Evolutionary conservation across 2,329 filamentous ascomycete genomes (phyloP).

Genomic region (Alternaria angustiovoidea): DNA sequence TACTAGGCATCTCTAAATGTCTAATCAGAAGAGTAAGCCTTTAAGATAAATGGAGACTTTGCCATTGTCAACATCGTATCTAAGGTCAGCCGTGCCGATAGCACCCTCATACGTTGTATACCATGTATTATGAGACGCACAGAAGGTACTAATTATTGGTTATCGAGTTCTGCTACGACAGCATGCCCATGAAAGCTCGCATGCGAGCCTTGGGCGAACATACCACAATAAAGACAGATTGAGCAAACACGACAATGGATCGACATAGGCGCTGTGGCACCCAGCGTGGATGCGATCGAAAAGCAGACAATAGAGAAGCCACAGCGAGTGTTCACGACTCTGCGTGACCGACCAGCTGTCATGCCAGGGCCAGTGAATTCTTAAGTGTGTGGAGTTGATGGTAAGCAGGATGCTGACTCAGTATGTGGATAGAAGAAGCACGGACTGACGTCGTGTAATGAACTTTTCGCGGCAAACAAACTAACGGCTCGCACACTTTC

Average conservation of each 20-base stretch:
- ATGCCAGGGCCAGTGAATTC: neutral
- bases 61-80: neutral
- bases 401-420: conserved; percentile 9
- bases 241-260: neutral
- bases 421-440: conserved; percentile 5
- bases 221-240: neutral
- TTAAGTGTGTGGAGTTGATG: neutral
- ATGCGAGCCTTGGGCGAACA: neutral
- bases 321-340: neutral
- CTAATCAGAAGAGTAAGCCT: neutral
- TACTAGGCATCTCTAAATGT: too few relatives aligned
- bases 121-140: neutral
- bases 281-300: neutral
- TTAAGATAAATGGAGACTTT: neutral
- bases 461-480: conserved; percentile 12
- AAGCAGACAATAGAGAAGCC: neutral
- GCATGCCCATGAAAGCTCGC: neutral
- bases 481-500: neutral
- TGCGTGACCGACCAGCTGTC: neutral
- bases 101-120: neutral
- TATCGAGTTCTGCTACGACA: neutral
- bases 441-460: conserved; percentile 14
- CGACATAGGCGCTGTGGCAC: neutral
- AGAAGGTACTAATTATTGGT: neutral
- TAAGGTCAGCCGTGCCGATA: neutral